Evolutionary conservation across 2,329 filamentous ascomycete species (phyloP).

Genomic region (Colletotrichum sidae): DNA sequence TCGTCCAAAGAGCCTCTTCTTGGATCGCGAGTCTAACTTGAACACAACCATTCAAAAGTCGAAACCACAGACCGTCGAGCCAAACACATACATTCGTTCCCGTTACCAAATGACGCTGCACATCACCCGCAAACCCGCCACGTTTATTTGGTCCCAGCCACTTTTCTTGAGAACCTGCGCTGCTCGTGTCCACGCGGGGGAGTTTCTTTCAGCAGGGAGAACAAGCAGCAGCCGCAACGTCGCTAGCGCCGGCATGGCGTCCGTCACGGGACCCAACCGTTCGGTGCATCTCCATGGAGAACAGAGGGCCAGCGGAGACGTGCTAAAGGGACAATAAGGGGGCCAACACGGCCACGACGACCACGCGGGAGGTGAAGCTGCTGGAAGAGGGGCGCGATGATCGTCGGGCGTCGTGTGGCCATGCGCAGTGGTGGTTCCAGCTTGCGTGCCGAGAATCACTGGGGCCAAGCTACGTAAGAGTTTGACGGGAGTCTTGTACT

Average conservation of each 20-base stretch:
- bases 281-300: constrained; percentile 23
- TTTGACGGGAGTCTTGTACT: too few relatives aligned
- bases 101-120: constrained; percentile 23
- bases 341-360: not conserved
- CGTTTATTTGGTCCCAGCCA: not conserved
- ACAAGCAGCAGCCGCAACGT: constrained; percentile 1
- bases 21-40: not conserved
- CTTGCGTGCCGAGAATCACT: too few relatives aligned
- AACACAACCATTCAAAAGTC: not conserved
- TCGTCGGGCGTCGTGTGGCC: too few relatives aligned
- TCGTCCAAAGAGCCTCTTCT: not conserved
- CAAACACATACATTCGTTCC: not conserved
- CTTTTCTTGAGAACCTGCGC: not conserved
- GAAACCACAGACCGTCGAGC: not conserved
- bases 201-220: not conserved
- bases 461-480: too few relatives aligned
- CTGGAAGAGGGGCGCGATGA: too few relatives aligned
- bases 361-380: not conserved
- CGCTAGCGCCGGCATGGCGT: not conserved
- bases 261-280: not conserved
- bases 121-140: not conserved
- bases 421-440: too few relatives aligned
- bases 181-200: too few relatives aligned
- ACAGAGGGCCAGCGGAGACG: constrained; percentile 3
- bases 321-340: not conserved